Evolutionary conservation across 306 rosid genomes (phyloP).

Genomic region (Betula pendula): DNA sequence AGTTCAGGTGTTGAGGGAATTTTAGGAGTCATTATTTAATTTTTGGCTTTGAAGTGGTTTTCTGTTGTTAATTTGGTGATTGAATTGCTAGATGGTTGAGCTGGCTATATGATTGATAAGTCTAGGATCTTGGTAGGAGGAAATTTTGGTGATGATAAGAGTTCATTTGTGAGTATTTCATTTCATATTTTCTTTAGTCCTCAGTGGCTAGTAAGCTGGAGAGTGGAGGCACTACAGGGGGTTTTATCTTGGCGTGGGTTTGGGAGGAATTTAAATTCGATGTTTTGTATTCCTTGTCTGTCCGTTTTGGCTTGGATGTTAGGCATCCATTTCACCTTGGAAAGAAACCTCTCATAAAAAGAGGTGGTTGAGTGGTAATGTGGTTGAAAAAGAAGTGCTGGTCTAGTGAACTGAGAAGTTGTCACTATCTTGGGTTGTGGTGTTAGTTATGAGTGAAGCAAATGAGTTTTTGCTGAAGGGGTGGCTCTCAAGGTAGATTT

Average conservation of each 20-base stretch:
- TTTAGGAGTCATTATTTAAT: neutral
- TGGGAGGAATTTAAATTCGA: neutral
- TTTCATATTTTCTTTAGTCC: neutral
- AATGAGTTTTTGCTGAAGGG: neutral
- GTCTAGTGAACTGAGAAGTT: neutral
- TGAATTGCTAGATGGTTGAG: neutral
- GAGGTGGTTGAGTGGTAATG: neutral
- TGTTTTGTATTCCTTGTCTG: neutral
- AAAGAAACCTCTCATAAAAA: neutral
- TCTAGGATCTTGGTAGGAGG: neutral
- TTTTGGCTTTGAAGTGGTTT: neutral
- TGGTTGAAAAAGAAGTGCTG: neutral
- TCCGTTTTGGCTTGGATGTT: neutral
- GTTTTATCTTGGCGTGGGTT: neutral
- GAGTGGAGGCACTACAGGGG: neutral
- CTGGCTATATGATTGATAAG: neutral
- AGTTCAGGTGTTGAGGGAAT: neutral
- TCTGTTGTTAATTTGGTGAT: neutral
- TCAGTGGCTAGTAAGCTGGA: neutral
- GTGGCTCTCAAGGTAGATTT: neutral
- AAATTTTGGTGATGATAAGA: neutral
- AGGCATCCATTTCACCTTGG: neutral
- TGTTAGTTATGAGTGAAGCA: neutral
- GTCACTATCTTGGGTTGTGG: neutral
- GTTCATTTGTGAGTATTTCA: neutral